These are phyloP conservation scores for Cyathus striatus DNA, from an alignment of 768 basidiomycete species.

Conservation along the genomic window DNA sequence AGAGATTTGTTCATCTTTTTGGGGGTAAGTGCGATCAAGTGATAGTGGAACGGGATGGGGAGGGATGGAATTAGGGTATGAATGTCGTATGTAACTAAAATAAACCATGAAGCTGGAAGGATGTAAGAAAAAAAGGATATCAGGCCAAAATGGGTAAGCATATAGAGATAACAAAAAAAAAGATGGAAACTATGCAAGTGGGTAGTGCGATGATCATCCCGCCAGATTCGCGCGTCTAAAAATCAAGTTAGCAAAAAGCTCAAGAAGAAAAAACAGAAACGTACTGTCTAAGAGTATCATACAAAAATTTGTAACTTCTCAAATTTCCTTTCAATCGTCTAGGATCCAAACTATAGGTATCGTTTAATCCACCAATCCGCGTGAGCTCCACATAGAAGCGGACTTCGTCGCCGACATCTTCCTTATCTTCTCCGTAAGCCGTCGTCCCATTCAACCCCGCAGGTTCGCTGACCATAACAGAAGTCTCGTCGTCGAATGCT, in stretches of 20 bases:
- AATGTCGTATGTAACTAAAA: slow-evolving; percentile 3
- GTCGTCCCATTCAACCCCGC: slow-evolving; percentile 42
- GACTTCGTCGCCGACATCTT: slow-evolving; percentile 94
- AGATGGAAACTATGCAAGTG: slow-evolving; percentile 5
- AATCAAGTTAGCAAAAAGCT: slow-evolving; percentile 1
- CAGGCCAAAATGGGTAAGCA: slow-evolving; percentile 6
- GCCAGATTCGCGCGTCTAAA: slow-evolving; percentile 40
- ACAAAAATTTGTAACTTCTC: slow-evolving; percentile 89
- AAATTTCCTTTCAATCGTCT: slow-evolving; percentile 89
- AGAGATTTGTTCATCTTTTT: background rate
- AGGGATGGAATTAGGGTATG: slow-evolving; percentile 7
- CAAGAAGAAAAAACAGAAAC: slow-evolving; percentile 23
- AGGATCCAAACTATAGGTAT: slow-evolving; percentile 90
- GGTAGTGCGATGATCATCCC: slow-evolving; percentile 8
- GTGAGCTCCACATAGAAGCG: slow-evolving; percentile 95
- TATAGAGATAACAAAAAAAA: slow-evolving; percentile 14
- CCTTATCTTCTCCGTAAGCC: slow-evolving; percentile 71
- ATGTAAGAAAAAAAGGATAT: slow-evolving; percentile 5
- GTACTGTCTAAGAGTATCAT: slow-evolving; percentile 82
- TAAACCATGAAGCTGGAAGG: background rate
- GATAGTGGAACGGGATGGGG: background rate
- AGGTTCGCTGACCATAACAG: slow-evolving; percentile 38
- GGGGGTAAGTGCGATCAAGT: too few species aligned
- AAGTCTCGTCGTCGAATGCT: slow-evolving; percentile 45
- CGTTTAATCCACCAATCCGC: slow-evolving; percentile 80